phyloP scores from a whole-genome alignment of 2,329 filamentous ascomycete genomes.

The Alternaria conjuncta region DNA sequence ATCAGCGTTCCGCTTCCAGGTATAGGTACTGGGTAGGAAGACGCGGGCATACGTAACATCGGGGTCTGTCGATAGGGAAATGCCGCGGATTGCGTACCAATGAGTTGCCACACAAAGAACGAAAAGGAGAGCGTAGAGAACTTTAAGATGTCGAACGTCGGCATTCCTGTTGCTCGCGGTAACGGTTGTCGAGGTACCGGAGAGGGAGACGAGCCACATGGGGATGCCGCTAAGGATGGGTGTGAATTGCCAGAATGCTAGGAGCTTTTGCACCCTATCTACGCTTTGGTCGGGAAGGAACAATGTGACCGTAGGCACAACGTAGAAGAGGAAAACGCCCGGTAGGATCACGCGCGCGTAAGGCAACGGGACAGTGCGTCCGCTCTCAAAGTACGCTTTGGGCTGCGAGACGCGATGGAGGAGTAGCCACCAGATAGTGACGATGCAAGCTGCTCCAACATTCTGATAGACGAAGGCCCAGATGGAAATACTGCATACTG shows the following conservation, averaged over 20 bases:
- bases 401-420: constrained; percentile 14
- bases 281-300: constrained; percentile 9
- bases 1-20: constrained; percentile 9
- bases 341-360: constrained; percentile 23
- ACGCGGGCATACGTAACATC: constrained; percentile 13
- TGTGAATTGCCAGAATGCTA: constrained; percentile 24
- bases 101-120: constrained; percentile 10
- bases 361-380: constrained; percentile 17
- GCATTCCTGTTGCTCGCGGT: constrained; percentile 11
- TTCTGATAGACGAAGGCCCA: constrained; percentile 23
- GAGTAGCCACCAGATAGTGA: constrained; percentile 21
- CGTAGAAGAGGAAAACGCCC: constrained; percentile 12
- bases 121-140: constrained; percentile 16
- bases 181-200: constrained; percentile 2
- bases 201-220: constrained; percentile 20
- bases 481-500: constrained; percentile 8
- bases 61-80: constrained; percentile 18
- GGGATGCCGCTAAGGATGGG: constrained; percentile 23
- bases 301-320: constrained; percentile 19
- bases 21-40: constrained; percentile 16
- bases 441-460: constrained; percentile 16
- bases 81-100: constrained; percentile 16
- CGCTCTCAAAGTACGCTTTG: constrained; percentile 20
- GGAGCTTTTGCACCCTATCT: constrained; percentile 4
- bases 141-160: constrained; percentile 15